phyloP scores from a whole-genome alignment of 768 basidiomycete species.

The Russula ochroleuca region DNA sequence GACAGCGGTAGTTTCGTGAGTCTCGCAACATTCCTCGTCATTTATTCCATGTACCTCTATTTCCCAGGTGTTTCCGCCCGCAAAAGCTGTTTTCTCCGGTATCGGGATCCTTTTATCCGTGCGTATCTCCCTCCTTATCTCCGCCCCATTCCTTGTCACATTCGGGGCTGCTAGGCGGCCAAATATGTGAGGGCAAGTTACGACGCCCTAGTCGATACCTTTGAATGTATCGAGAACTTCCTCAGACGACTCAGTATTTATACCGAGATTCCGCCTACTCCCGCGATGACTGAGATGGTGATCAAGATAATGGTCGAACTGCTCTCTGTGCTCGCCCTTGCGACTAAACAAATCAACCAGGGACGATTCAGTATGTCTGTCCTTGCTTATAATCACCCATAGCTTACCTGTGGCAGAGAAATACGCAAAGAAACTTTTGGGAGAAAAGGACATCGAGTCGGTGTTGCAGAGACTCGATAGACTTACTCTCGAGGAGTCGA shows the following conservation, averaged over 20 bases:
- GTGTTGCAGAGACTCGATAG: neutral
- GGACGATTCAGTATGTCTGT: neutral
- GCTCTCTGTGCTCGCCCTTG: neutral
- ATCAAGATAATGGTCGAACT: neutral
- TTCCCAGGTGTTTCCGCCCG: neutral
- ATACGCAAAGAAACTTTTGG: neutral
- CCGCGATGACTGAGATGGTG: neutral
- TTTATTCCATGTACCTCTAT: neutral
- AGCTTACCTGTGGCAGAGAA: neutral
- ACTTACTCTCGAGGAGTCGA: neutral
- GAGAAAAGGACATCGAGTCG: neutral
- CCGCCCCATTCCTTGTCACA: neutral
- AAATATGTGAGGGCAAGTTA: neutral
- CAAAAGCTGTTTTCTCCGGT: neutral
- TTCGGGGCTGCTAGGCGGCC: neutral
- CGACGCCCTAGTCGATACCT: neutral
- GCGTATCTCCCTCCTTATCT: neutral
- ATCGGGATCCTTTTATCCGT: neutral
- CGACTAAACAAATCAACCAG: neutral
- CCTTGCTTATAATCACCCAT: neutral
- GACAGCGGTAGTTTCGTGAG: neutral
- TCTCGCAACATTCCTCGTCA: neutral
- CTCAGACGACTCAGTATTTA: neutral
- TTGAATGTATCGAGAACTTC: neutral
- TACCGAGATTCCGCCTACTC: neutral